Evolutionary conservation across 257 asterid genomes (phyloP), one percentile per base, ranked within the genome.

Genomic region (Primulina tabacum): DNA sequence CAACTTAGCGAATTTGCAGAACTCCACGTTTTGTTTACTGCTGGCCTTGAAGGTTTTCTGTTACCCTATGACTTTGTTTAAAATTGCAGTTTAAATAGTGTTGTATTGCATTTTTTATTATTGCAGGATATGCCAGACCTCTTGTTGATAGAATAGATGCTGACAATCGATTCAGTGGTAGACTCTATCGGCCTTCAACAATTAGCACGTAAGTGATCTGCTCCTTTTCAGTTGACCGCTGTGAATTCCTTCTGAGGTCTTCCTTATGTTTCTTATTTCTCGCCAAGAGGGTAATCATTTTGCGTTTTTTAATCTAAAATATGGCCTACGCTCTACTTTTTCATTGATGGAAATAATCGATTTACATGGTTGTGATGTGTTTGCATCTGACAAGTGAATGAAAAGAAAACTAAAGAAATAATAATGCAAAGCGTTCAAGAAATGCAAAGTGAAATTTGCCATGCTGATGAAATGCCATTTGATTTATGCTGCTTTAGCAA

Each of bases 121-220:
- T 69, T 76, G 73, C 89, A 92, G 98, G 96, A 70, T 92, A 89
- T 86, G 98, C 98, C 18, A 86, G 97, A 73, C 98, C 98, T 29
- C 96, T 92, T 55, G 95, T 92, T 73, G 98, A 92, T 80, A 87
- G 87, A 83, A 89, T 92, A 82, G 98, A 92, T 76, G 72, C 68
- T 60, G 88, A 74, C 65, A 86, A 88, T 78, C 79, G 85, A 63
- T 89, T 92, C 75, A 72, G 90, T 62, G 80, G 68, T 67, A 85
- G 97, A 71, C 95, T 89, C 66, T 92, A 92, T 71, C 82, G 98
- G 71, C 98, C 97, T 63, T 92, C 96, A 70, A 92, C 98, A 26
- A 83, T 71, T 69, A 88, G 92, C 87, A 92, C 97, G 97, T 89
- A 82, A 84, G 98, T 78, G 73, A n/a, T 59, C 62, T 76, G 58